phyloP scores from a whole-genome alignment of 2,329 filamentous ascomycete species.

The Colletotrichum noveboracense region DNA sequence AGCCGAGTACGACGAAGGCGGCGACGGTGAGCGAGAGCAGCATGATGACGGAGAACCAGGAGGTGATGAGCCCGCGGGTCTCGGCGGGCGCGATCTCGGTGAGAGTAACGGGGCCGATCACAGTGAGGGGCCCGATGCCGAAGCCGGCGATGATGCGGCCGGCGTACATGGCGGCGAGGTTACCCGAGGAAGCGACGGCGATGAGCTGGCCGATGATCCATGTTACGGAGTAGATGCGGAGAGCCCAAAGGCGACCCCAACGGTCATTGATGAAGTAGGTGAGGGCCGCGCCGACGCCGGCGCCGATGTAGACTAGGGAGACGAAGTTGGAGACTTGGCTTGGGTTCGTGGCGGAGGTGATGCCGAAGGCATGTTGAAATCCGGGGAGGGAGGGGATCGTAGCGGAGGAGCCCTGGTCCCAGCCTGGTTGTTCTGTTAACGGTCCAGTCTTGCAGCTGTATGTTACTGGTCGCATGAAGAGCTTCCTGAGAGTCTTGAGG shows the following conservation, averaged over 20 bases:
- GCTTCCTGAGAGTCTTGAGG: no score
- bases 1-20: neutral
- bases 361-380: slow-evolving; percentile 37
- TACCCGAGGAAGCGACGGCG: slow-evolving; percentile 27
- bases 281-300: slow-evolving; percentile 23
- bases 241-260: slow-evolving; percentile 43
- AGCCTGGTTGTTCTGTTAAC: neutral
- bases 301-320: slow-evolving; percentile 36
- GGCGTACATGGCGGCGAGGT: slow-evolving; percentile 34
- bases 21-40: neutral
- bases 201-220: slow-evolving; percentile 39
- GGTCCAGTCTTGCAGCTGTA: neutral
- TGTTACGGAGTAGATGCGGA: slow-evolving; percentile 39
- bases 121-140: slow-evolving; percentile 14
- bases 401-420: slow-evolving; percentile 11
- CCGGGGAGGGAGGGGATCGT: slow-evolving; percentile 35
- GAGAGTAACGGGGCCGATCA: neutral
- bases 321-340: slow-evolving; percentile 36
- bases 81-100: neutral
- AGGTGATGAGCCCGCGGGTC: neutral
- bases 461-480: neutral
- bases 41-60: neutral
- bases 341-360: slow-evolving; percentile 26
- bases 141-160: slow-evolving; percentile 41
- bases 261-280: slow-evolving; percentile 46